These are phyloP conservation scores for Polygonum aviculare DNA, from an alignment of 148 eudicot species.

Conservation along the genomic window DNA sequence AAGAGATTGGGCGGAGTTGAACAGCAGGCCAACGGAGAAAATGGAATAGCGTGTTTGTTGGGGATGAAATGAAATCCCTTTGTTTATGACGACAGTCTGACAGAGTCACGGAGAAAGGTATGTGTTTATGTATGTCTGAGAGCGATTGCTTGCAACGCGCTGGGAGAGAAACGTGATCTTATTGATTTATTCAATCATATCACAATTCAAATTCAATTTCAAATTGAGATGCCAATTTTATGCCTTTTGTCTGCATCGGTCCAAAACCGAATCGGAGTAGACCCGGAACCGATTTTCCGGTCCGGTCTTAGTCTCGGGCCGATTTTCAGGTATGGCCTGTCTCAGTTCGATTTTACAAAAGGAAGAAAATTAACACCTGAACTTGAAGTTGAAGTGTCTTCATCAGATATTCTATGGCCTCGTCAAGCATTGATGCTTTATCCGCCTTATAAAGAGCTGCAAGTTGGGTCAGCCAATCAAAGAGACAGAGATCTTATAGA, in stretches of 20 bases:
- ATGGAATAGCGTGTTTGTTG: background rate
- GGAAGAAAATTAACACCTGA: slow-evolving; percentile 39
- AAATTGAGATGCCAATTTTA: background rate
- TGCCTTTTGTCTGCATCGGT: too few species aligned
- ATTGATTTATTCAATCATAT: background rate
- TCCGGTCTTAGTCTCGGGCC: too few species aligned
- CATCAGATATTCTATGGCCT: slow-evolving; percentile 87
- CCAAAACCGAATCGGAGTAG: too few species aligned
- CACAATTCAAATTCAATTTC: background rate
- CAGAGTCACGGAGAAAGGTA: background rate
- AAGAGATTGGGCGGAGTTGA: background rate
- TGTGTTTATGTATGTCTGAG: background rate
- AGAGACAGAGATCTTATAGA: background rate
- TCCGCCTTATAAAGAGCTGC: slow-evolving; percentile 44
- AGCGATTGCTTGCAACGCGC: background rate
- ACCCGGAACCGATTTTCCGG: too few species aligned
- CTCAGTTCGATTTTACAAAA: too few species aligned
- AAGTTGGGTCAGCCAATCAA: background rate
- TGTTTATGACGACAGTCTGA: background rate
- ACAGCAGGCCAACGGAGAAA: background rate
- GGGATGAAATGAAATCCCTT: background rate
- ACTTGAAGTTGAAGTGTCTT: slow-evolving; percentile 91
- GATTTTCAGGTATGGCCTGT: too few species aligned
- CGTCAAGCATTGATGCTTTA: slow-evolving; percentile 98
- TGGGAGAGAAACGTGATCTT: background rate